A percentile compares a stretch with the other conserved stretches of the same genome.
Conservation (phyloP, 1,284 basidiomycete species). For the Cryptococcus hybrid region DNA sequence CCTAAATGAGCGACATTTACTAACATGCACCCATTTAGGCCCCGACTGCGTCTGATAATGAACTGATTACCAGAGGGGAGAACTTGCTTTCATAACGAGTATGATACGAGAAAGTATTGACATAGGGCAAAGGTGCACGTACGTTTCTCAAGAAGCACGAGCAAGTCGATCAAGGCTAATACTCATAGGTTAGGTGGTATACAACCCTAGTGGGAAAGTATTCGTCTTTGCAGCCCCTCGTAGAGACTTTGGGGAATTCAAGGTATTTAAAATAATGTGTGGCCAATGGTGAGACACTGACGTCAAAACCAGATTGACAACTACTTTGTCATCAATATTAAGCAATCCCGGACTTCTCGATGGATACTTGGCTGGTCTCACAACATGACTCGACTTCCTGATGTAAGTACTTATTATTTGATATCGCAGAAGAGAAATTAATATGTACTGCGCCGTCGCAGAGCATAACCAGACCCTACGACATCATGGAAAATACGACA, state of each 20-base stretch:
- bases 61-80: conserved; percentile 89
- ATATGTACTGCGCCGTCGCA: conserved; percentile 1
- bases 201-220: conserved; percentile 88
- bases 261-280: conserved; percentile 51
- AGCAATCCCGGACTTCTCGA: conserved; percentile 79
- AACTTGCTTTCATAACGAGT: conserved; percentile 68
- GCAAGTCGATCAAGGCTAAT: not conserved
- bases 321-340: conserved; percentile 76
- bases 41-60: conserved; percentile 76
- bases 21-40: conserved; percentile 54
- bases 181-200: conserved; percentile 65
- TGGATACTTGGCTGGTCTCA: conserved; percentile 91
- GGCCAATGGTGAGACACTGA: not conserved
- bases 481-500: conserved; percentile 52
- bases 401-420: conserved; percentile 57
- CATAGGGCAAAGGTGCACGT: conserved; percentile 53
- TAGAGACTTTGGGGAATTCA: conserved; percentile 57
- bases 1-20: too few relatives aligned
- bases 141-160: conserved; percentile 4
- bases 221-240: conserved; percentile 65
- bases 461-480: conserved; percentile 19
- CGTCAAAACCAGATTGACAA: conserved; percentile 63
- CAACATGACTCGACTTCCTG: conserved; percentile 61
- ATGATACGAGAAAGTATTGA: conserved; percentile 74
- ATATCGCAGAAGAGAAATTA: not conserved